Conservation (phyloP, 306 rosid genomes). For the Parietaria judaica region DNA sequence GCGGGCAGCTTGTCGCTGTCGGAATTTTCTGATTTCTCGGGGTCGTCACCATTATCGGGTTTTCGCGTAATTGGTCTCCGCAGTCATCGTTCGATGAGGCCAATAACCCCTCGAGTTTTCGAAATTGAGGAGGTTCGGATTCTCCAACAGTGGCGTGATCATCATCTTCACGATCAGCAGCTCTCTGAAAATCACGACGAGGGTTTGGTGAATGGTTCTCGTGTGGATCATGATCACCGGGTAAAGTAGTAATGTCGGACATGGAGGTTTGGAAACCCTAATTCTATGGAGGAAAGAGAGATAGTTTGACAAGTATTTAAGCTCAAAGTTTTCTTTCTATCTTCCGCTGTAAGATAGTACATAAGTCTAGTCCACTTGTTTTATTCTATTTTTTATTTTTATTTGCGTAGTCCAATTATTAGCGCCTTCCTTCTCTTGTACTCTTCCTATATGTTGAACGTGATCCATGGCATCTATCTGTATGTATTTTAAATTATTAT, state of each 20-base stretch:
- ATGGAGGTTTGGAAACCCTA: slow-evolving; percentile 3
- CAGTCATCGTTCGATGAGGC: background rate
- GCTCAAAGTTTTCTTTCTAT: background rate
- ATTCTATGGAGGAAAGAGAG: background rate
- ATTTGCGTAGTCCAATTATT: background rate
- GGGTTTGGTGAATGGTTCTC: background rate
- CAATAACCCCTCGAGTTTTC: background rate
- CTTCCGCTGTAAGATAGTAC: background rate
- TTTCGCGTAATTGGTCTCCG: background rate
- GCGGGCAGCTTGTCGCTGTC: slow-evolving; percentile 32
- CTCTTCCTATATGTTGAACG: background rate
- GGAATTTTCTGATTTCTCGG: slow-evolving; percentile 40
- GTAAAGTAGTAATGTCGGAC: slow-evolving; percentile 7
- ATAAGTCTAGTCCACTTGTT: background rate
- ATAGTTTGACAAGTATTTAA: slow-evolving; percentile 2
- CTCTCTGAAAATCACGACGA: background rate
- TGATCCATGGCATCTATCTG: background rate
- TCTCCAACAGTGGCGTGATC: slow-evolving; percentile 1
- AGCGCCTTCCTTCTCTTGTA: slow-evolving; percentile 9
- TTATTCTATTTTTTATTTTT: too few relatives aligned
- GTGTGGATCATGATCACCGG: slow-evolving; percentile 2
- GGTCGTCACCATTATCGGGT: slow-evolving; percentile 26
- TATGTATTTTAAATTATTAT: too few relatives aligned
- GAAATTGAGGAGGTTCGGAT: background rate
- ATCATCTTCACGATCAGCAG: background rate